Base-by-base conservation (phyloP, 148 eudicot genomes). In the Camellia sinensis region DNA sequence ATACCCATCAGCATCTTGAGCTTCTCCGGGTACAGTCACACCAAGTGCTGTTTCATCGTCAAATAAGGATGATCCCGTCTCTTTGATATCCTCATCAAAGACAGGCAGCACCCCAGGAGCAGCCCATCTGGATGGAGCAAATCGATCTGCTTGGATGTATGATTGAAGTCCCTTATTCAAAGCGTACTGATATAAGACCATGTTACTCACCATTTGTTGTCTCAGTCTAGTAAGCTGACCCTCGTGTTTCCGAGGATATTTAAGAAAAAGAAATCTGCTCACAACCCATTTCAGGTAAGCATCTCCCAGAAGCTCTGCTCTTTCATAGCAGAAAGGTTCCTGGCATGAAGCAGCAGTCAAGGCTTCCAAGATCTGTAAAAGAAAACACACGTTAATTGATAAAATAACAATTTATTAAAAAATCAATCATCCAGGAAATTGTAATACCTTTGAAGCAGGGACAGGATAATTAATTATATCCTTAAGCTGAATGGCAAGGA, bases 271-370 rank as follows among this genome's bases (percentile, higher is more conserved):
- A 80, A 87, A 96, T 66, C 90, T 88, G 84, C 99, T 93, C 66
- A 96, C 99, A 44, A 96, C 97, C 99, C 99, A 96, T 86, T 96
- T 96, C 73, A 96, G 85, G 79, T 96, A 96, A 79, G 99, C 99
- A 82, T 96, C 99, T 81, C 99, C 99, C 54, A 96, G 85, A 70
- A 96, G 98, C 83, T 96, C 99, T 54, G 99, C 99, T 89, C 99
- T 92, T 86, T 96, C 99, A 83, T 96, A 96, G 83, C 98, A 96
- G 74, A 96, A 96, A 69, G 99, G 90, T 88, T 96, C 99, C 73
- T 96, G 99, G 82, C 99, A 96, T 53, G 99, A 96, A 83, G 99
- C 99, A 76, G 99, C 98, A 50, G 99, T 96, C 87, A 96, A 85
- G 46, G 99, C 99, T 89, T 96, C 99, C 86, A 96, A 87, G 74